Conservation (phyloP, 495 filamentous ascomycete genomes). For the Penicillium paradoxum region DNA sequence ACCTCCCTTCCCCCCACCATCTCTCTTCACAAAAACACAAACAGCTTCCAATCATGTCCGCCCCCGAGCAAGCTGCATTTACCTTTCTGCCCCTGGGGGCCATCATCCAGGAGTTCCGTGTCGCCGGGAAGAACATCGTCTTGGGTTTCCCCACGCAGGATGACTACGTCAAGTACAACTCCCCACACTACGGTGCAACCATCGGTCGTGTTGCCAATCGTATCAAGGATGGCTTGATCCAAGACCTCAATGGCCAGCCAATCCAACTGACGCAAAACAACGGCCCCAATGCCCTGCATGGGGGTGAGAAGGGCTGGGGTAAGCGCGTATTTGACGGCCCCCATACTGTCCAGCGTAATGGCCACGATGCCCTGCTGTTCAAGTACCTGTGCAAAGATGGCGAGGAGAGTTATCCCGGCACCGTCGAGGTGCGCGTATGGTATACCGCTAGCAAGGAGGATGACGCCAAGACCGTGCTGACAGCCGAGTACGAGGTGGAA, state of each 20-base stretch:
- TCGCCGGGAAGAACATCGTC: constrained; percentile 78
- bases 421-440: constrained; percentile 69
- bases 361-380: constrained; percentile 73
- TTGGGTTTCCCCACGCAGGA: constrained; percentile 71
- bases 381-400: constrained; percentile 65
- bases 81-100: constrained; percentile 81
- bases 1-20: constrained; percentile 1
- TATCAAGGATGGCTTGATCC: constrained; percentile 65
- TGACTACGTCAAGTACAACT: constrained; percentile 68
- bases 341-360: constrained; percentile 55
- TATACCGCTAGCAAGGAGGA: constrained; percentile 70
- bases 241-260: constrained; percentile 63
- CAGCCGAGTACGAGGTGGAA: constrained; percentile 85
- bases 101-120: constrained; percentile 77
- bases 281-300: constrained; percentile 74
- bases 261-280: constrained; percentile 72
- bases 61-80: constrained; percentile 32
- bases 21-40: background rate
- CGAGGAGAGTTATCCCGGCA: constrained; percentile 84
- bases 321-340: constrained; percentile 79
- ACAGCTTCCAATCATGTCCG: constrained; percentile 13
- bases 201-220: constrained; percentile 93
- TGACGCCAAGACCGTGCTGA: constrained; percentile 58
- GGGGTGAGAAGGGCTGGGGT: constrained; percentile 78
- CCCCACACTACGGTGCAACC: constrained; percentile 81